Conservation (phyloP, 108 stramenopile species). For the Aurantiochytrium sp. region DNA sequence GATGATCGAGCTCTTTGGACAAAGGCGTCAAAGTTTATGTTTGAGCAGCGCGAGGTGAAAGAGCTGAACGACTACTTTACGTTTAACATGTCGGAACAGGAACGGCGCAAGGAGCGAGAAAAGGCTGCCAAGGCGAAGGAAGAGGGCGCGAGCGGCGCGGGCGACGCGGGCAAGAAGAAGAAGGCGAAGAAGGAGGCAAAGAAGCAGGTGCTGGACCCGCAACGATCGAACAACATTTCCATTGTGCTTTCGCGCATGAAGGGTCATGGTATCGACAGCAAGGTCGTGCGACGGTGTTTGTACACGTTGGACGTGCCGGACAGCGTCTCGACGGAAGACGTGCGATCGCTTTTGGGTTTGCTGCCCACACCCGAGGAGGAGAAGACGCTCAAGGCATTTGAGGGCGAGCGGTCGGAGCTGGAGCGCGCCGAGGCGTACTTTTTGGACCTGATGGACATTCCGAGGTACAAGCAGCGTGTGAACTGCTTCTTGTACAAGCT, state of each 20-base stretch:
- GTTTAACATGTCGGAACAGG: not conserved
- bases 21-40: not conserved
- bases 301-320: not conserved
- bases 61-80: not conserved
- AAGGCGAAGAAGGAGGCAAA: not conserved
- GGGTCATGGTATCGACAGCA: not conserved
- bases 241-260: constrained; percentile 5
- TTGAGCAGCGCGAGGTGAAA: constrained; percentile 15
- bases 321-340: not conserved
- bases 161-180: not conserved
- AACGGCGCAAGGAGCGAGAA: not conserved
- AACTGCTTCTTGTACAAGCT: constrained; percentile 71
- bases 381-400: not conserved
- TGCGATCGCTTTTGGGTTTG: not conserved
- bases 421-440: constrained; percentile 21
- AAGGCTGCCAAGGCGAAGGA: not conserved
- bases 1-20: not conserved
- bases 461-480: constrained; percentile 42
- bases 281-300: not conserved
- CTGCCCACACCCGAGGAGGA: constrained; percentile 15
- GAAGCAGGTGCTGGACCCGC: not conserved
- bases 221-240: not conserved
- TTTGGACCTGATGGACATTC: not conserved
- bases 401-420: not conserved
- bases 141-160: not conserved